Evolutionary conservation across 2,329 filamentous ascomycete species (phyloP), one percentile per base, ranked within the genome.

Genomic region (Orbilia quercus): DNA sequence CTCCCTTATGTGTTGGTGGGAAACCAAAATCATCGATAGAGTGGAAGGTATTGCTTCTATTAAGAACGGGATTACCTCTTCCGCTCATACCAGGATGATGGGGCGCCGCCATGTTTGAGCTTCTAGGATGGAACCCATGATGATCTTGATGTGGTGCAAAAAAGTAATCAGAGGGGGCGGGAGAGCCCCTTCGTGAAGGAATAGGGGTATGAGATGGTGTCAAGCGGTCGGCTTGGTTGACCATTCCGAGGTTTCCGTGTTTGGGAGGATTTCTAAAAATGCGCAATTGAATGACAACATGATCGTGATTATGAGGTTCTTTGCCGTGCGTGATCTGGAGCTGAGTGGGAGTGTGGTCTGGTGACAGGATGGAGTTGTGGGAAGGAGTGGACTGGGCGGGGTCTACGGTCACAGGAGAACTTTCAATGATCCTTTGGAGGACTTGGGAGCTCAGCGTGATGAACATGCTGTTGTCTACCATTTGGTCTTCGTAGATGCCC

Each of bases 341-440:
- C 14, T 65, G 53, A 22, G 59, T 22, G n/a, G 16, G 16, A 6
- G 7, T 44, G n/a, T 72, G 44, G 7, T 59, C 45, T 22, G 36
- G 25, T 18, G 36, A 22, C 22, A 31, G 18, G 31, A 71, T 59
- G 18, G 16, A 18, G 16, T 48, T 48, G 23, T 59, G 55, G 12
- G 25, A 16, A 36, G 16, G 25, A 14, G 20, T n/a, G 9, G 44
- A 23, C 48, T 58, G 48, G 28, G 58, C 59, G 25, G 67, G 59
- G 40, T 72, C 59, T 31, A 72, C 59, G 4, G 67, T 72, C 1
- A 72, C 67, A 23, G 67, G 67, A 18, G 67, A 72, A 36, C 67
- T 72, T 20, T 72, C 59, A 42, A 72, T 72, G 47, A 72, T 65
- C 20, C 59, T 72, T 53, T 72, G 67, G 12, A 72, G 53, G 16